Conservation (phyloP, 495 filamentous ascomycete species). For the Margaritispora aquatica region DNA sequence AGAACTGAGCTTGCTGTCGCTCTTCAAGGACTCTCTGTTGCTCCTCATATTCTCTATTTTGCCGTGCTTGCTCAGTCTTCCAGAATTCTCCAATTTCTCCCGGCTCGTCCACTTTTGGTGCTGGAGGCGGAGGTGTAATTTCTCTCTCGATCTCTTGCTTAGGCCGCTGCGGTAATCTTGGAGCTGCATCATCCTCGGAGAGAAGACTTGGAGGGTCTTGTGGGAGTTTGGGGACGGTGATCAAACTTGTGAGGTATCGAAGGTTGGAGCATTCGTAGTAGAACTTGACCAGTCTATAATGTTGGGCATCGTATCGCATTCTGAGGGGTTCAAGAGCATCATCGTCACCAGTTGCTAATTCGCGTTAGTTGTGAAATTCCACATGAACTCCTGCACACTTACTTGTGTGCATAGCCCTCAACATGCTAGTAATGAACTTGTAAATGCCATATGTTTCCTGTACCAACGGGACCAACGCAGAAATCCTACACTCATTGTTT, state of each 20-base stretch:
- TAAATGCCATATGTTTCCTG: constrained; percentile 99
- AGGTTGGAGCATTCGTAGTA: constrained; percentile 99
- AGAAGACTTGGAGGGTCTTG: constrained; percentile 89
- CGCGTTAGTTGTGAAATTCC: constrained; percentile 1
- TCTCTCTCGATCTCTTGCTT: constrained; percentile 60
- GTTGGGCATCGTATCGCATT: constrained; percentile 85
- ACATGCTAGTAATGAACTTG: constrained; percentile 92
- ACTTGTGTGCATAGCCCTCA: constrained; percentile 96
- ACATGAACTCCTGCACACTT: constrained; percentile 24
- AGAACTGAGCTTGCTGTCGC: constrained; percentile 62
- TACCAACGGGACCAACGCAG: constrained; percentile 85
- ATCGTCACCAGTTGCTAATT: constrained; percentile 79
- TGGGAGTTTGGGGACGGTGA: constrained; percentile 91
- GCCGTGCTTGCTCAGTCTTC: constrained; percentile 83
- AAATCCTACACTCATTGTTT: constrained; percentile 96
- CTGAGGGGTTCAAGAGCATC: constrained; percentile 90
- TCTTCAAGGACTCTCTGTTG: constrained; percentile 84
- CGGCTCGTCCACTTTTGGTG: constrained; percentile 64
- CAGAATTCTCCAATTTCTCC: constrained; percentile 97
- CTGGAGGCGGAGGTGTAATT: constrained; percentile 55
- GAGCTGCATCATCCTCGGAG: constrained; percentile 74
- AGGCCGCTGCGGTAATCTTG: constrained; percentile 77
- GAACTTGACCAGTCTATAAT: constrained; percentile 92
- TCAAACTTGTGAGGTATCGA: constrained; percentile 90
- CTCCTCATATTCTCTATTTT: constrained; percentile 90